A percentile compares a stretch with the other conserved stretches of the same genome.
Evolutionary conservation across 2,329 filamentous ascomycete genomes (phyloP).

Genomic region (Scedosporium minutisporum): DNA sequence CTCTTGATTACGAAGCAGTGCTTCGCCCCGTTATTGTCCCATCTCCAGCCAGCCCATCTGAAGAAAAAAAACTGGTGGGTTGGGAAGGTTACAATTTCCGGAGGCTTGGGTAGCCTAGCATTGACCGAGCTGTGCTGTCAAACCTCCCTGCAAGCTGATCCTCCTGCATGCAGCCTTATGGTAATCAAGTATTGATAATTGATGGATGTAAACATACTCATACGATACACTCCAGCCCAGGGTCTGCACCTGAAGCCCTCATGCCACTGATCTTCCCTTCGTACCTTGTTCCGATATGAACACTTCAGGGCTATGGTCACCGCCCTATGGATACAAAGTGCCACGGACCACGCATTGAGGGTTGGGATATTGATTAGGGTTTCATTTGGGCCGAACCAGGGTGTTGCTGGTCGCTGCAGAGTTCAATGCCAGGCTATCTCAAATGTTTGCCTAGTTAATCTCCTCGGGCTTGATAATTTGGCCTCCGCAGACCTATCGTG

Average conservation of each 20-base stretch:
- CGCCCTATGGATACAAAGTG: neutral
- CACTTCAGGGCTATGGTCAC: too few species aligned
- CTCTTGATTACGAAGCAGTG: neutral
- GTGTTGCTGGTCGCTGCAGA: neutral
- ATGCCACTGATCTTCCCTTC: neutral
- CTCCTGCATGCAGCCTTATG: slow-evolving; percentile 1
- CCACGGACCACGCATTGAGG: neutral
- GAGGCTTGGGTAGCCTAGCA: neutral
- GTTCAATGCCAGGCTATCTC: neutral
- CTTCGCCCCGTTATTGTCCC: neutral
- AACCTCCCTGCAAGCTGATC: neutral
- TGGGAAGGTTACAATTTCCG: neutral
- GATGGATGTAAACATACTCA: neutral
- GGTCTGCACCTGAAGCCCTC: neutral
- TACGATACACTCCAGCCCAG: too few species aligned
- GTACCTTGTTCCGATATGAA: too few species aligned
- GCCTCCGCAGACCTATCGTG: neutral
- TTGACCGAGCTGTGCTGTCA: neutral
- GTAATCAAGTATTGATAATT: neutral
- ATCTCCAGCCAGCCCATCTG: neutral
- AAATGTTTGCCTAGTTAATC: too few species aligned
- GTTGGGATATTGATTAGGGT: neutral
- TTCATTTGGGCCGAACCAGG: neutral
- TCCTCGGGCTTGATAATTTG: too few species aligned
- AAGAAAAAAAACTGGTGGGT: neutral